A percentile compares a stretch with the other conserved stretches of the same genome.
phyloP scores from a whole-genome alignment of 148 eudicot species.

The Rhododendron griersonianum region DNA sequence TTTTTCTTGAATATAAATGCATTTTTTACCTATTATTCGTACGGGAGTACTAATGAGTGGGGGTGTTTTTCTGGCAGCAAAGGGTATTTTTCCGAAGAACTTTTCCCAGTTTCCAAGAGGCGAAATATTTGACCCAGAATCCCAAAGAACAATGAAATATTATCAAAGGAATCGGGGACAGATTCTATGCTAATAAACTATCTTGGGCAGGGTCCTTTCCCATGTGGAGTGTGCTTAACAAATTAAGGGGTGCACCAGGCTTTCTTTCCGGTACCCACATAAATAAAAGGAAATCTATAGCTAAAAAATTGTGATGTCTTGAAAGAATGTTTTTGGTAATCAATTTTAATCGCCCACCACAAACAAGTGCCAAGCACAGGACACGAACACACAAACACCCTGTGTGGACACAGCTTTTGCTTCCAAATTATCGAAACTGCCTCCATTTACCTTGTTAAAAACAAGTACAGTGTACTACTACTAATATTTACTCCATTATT shows the following conservation, averaged over 20 bases:
- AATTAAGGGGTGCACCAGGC: neutral
- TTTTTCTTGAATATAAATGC: too few relatives aligned
- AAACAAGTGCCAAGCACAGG: too few relatives aligned
- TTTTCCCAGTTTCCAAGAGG: neutral
- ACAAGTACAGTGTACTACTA: too few relatives aligned
- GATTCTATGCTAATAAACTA: neutral
- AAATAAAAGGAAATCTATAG: neutral
- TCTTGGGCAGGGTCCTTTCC: neutral
- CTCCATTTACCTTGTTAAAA: too few relatives aligned
- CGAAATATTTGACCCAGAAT: neutral
- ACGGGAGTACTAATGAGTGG: neutral
- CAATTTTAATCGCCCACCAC: too few relatives aligned
- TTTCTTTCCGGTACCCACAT: too few relatives aligned
- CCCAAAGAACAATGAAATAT: neutral
- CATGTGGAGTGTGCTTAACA: neutral
- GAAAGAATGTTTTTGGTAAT: neutral
- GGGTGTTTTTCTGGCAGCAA: neutral
- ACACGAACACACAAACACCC: too few relatives aligned
- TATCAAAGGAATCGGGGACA: neutral
- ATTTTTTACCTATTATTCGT: too few relatives aligned
- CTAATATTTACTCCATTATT: too few relatives aligned
- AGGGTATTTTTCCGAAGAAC: neutral
- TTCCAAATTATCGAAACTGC: too few relatives aligned
- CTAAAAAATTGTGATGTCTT: neutral
- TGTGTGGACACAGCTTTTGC: too few relatives aligned